phyloP scores from a whole-genome alignment of 148 eudicot species.

The Beta vulgaris region DNA sequence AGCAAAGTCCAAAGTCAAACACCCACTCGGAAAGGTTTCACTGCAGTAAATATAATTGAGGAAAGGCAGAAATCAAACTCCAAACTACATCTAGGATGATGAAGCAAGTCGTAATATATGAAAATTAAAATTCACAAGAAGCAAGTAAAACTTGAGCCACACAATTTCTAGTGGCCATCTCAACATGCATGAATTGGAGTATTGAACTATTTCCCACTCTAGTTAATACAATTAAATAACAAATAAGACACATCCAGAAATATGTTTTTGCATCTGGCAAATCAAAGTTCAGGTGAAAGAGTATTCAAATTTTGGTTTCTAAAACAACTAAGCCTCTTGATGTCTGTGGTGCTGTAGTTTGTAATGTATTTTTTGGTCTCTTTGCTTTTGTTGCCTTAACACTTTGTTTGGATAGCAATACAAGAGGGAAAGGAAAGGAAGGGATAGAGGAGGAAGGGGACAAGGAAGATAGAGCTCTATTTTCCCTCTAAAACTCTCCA shows the following conservation, averaged over 20 bases:
- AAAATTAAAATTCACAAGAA: not conserved
- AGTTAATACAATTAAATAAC: not conserved
- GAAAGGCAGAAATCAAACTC: not conserved
- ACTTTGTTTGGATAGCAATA: too few relatives aligned
- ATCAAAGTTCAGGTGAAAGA: too few relatives aligned
- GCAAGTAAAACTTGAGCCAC: not conserved
- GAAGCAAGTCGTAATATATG: not conserved
- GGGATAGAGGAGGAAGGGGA: too few relatives aligned
- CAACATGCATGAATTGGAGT: not conserved
- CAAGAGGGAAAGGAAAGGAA: too few relatives aligned
- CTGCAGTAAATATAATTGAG: constrained; percentile 39
- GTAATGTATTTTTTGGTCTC: too few relatives aligned
- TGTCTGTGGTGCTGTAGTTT: too few relatives aligned
- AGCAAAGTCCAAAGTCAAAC: constrained; percentile 91
- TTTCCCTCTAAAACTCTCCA: too few relatives aligned
- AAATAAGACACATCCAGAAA: not conserved
- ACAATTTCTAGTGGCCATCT: not conserved
- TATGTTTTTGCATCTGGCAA: not conserved
- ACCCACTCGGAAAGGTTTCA: constrained; percentile 98
- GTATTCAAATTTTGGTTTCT: too few relatives aligned
- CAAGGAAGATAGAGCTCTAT: too few relatives aligned
- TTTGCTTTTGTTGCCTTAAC: too few relatives aligned
- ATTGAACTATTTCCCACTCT: not conserved
- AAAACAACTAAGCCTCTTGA: too few relatives aligned
- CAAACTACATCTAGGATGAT: not conserved